phyloP scores from a whole-genome alignment of 768 basidiomycete genomes.

The Gymnopilus dilepis region DNA sequence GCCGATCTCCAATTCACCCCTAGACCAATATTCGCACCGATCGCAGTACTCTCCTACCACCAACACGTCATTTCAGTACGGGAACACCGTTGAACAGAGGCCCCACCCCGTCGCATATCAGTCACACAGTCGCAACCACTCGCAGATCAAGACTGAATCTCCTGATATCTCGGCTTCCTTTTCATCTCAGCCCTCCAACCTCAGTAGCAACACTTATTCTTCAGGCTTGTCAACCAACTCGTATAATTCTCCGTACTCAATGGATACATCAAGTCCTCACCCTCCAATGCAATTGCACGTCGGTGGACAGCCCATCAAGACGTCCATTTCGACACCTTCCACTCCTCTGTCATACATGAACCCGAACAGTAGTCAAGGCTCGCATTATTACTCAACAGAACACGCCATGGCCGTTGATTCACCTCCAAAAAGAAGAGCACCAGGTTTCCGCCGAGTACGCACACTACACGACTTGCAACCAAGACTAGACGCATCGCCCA shows the following conservation, averaged over 20 bases:
- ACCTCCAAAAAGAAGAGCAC: slow-evolving; percentile 66
- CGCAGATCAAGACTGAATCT: slow-evolving; percentile 44
- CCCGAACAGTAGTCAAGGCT: slow-evolving; percentile 50
- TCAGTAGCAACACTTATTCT: slow-evolving; percentile 26
- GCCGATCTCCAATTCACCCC: slow-evolving; percentile 50
- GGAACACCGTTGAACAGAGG: slow-evolving; percentile 44
- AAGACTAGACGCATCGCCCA: slow-evolving; percentile 62
- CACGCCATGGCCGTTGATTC: slow-evolving; percentile 79
- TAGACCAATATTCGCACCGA: slow-evolving; percentile 78
- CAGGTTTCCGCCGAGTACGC: slow-evolving; percentile 81
- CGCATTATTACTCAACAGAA: slow-evolving; percentile 66
- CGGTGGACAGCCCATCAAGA: slow-evolving; percentile 53
- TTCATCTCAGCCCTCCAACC: slow-evolving; percentile 50
- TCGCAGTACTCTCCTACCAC: slow-evolving; percentile 67
- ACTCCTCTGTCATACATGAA: slow-evolving; percentile 76
- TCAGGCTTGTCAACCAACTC: slow-evolving; percentile 41
- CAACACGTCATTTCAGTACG: slow-evolving; percentile 55
- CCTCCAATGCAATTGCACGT: slow-evolving; percentile 58
- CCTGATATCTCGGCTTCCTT: slow-evolving; percentile 59
- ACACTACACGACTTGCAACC: slow-evolving; percentile 81
- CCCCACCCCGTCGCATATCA: slow-evolving; percentile 50
- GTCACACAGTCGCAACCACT: slow-evolving; percentile 61
- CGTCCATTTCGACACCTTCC: slow-evolving; percentile 69
- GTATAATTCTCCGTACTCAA: slow-evolving; percentile 57
- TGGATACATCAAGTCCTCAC: slow-evolving; percentile 71